Conservation (phyloP, 352 stramenopile species). For the Globisporangium spinosum region DNA sequence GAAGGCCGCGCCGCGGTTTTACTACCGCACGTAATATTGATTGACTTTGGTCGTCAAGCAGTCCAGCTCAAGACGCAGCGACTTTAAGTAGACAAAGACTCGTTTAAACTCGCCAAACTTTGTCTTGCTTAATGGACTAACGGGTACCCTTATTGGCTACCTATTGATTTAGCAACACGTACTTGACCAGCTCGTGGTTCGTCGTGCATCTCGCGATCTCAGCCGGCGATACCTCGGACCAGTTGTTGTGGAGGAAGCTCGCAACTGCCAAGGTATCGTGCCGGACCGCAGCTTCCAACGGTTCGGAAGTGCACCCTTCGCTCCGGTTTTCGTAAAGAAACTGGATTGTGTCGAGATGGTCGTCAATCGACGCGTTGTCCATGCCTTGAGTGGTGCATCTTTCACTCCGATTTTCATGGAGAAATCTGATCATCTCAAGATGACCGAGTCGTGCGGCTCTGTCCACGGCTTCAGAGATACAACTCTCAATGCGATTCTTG, state of each 20-base stretch:
- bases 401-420: slow-evolving; percentile 9
- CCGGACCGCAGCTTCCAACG: background rate
- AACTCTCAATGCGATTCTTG: slow-evolving; percentile 7
- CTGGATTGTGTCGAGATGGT: background rate
- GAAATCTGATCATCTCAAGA: background rate
- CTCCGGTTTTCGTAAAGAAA: background rate
- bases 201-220: background rate
- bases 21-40: background rate
- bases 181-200: background rate
- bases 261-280: background rate
- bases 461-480: background rate
- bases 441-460: no score
- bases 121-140: no score
- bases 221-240: background rate
- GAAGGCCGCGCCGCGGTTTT: background rate
- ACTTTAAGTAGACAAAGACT: no score
- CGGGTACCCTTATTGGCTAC: background rate
- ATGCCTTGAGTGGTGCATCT: background rate
- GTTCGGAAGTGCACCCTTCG: background rate
- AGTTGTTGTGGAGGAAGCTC: background rate
- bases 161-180: background rate
- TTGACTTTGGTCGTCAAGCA: background rate
- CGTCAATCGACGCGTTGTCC: no score
- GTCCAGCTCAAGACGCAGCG: no score
- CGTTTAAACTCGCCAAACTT: no score